Base-by-base conservation (phyloP, 2,329 filamentous ascomycete genomes). In the Sordariomycetes sp. region DNA sequence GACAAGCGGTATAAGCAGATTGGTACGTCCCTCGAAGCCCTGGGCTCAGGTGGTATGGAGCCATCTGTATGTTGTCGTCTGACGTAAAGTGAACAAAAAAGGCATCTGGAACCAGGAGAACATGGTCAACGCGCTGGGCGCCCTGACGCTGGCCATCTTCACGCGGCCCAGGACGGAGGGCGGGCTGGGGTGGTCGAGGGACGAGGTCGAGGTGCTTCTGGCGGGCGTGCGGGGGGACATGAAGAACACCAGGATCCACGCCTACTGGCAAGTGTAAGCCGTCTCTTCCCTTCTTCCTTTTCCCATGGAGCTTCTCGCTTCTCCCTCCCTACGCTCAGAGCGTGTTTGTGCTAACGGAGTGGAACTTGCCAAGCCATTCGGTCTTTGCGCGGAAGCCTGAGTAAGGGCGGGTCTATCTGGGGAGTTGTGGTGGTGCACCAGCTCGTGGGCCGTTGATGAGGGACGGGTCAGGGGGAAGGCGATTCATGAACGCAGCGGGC, bases 1-100 rank as follows among this genome's bases (percentile, higher is more conserved):
- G 75, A 80, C 48, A 70, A 71, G 10, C 73, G 75, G 32, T 71
- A 77, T 53, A 83, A 82, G 64, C 74, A 81, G 55, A 64, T 81
- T 2, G 80, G 79, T 70, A 62, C 24, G 63, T 54, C 11, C 20
- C 46, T 24, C n/a, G 4, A 8, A 6, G 8, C 11, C 22, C 20
- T 6, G n/a, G 40, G n/a, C 40, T 7, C 6, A n/a, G 40, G 6
- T 8, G n/a, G n/a, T n/a, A n/a, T n/a, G n/a, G n/a, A n/a, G n/a
- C n/a, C n/a, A n/a, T n/a, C n/a, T n/a, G n/a, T 6, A 8, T 16
- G 14, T 3, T n/a, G 14, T n/a, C 16, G 16, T 16, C 40, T 46
- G 40, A 46, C 6, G 40, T 46, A 14, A n/a, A 18, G n/a, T 8
- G n/a, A n/a, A n/a, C n/a, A n/a, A n/a, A 46, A 18, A 3, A 61